Percentiles rank a stretch among this genome's conserved stretches.
These are phyloP conservation scores for Phylloporus arenicola DNA, from an alignment of 768 basidiomycete species.

Conservation along the genomic window DNA sequence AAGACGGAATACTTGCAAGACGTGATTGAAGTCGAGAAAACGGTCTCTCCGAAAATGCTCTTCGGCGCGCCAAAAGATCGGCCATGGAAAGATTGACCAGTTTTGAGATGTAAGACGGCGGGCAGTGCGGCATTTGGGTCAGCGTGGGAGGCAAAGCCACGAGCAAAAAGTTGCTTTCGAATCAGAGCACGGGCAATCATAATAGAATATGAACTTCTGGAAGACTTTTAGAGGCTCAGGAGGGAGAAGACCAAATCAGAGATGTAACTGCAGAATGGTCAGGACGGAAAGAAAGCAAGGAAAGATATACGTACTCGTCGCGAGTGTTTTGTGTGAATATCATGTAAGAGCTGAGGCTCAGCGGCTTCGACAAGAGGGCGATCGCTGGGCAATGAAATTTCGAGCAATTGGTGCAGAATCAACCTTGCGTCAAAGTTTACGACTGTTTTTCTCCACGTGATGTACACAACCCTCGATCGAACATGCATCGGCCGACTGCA, in stretches of 20 bases:
- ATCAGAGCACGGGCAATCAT: slow-evolving; percentile 59
- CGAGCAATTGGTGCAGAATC: not conserved
- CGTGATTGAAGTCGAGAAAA: slow-evolving; percentile 98
- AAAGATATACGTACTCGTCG: slow-evolving; percentile 62
- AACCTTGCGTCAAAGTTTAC: slow-evolving; percentile 10
- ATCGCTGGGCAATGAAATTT: not conserved
- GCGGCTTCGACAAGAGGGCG: not conserved
- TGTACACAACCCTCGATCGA: too few relatives aligned
- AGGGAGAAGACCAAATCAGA: slow-evolving; percentile 89
- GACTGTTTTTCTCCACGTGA: slow-evolving; percentile 3
- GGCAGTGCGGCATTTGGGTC: slow-evolving; percentile 48
- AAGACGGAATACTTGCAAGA: slow-evolving; percentile 60
- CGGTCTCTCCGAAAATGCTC: slow-evolving; percentile 93
- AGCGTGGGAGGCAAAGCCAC: slow-evolving; percentile 66
- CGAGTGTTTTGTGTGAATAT: slow-evolving; percentile 81
- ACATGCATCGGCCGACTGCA: too few relatives aligned
- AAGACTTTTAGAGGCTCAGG: slow-evolving; percentile 28
- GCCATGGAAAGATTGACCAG: slow-evolving; percentile 89
- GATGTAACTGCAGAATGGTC: slow-evolving; percentile 58
- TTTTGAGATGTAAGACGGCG: slow-evolving; percentile 86
- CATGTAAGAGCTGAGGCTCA: slow-evolving; percentile 50
- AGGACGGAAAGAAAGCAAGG: slow-evolving; percentile 11
- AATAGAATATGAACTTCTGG: slow-evolving; percentile 25
- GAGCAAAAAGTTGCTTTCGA: slow-evolving; percentile 44
- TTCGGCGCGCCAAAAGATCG: slow-evolving; percentile 83